Evolutionary conservation across 768 basidiomycete species (phyloP).

Genomic region (Naganishia vishniacii): DNA sequence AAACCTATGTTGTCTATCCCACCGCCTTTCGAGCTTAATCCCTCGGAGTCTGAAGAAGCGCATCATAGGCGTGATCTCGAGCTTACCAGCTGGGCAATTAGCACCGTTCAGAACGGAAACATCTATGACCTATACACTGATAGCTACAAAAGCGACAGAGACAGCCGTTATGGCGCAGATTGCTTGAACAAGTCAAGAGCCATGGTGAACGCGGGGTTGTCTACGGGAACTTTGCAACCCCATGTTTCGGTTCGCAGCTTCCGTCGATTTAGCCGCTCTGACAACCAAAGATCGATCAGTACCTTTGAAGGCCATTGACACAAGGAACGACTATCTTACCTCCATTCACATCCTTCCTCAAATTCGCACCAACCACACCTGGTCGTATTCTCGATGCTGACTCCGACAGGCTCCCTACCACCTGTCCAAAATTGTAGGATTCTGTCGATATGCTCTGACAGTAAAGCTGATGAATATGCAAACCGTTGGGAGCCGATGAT

Average conservation of each 20-base stretch:
- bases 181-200: too few relatives aligned
- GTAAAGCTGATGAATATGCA: constrained; percentile 53
- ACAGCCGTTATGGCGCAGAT: too few relatives aligned
- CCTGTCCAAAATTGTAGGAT: constrained; percentile 74
- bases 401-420: constrained; percentile 63
- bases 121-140: too few relatives aligned
- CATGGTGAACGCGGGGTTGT: too few relatives aligned
- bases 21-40: too few relatives aligned
- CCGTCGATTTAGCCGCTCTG: constrained; percentile 3
- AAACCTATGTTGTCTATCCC: too few relatives aligned
- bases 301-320: not conserved
- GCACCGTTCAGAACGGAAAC: too few relatives aligned
- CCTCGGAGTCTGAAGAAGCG: too few relatives aligned
- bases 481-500: constrained; percentile 68
- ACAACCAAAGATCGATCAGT: not conserved
- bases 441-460: constrained; percentile 57
- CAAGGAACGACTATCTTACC: constrained; percentile 36
- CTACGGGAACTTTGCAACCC: not conserved
- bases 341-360: constrained; percentile 71
- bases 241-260: constrained; percentile 3
- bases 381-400: constrained; percentile 56
- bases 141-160: not conserved
- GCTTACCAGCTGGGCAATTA: too few relatives aligned
- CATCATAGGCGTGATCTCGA: too few relatives aligned
- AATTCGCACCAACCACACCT: constrained; percentile 79